Evolutionary conservation across 139 green algal genomes (phyloP).

Genomic region (Coelastrella sp.): DNA sequence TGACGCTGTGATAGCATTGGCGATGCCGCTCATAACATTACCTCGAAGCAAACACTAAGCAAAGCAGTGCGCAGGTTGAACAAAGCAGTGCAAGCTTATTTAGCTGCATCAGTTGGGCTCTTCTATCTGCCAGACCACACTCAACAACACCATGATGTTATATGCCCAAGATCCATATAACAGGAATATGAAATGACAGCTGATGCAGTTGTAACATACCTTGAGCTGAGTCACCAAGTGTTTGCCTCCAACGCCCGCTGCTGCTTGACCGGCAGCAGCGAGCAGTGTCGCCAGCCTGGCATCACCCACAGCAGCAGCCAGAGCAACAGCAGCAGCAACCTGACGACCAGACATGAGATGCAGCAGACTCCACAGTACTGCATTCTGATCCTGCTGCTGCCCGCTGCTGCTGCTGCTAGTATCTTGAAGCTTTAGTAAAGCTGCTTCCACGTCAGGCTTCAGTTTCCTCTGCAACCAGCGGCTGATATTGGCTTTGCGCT

Average conservation of each 20-base stretch:
- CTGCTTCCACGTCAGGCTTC: constrained; percentile 43
- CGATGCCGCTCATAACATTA: too few relatives aligned
- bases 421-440: constrained; percentile 11
- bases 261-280: constrained; percentile 56
- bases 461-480: constrained; percentile 59
- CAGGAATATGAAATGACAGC: too few relatives aligned
- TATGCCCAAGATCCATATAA: too few relatives aligned
- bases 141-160: too few relatives aligned
- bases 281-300: constrained; percentile 82
- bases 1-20: too few relatives aligned
- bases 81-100: too few relatives aligned
- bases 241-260: neutral
- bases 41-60: too few relatives aligned
- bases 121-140: too few relatives aligned
- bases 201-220: constrained; percentile 54
- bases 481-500: constrained; percentile 50
- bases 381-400: constrained; percentile 6
- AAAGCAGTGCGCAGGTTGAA: too few relatives aligned
- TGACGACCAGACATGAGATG: constrained; percentile 75
- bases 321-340: constrained; percentile 54
- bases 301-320: constrained; percentile 76
- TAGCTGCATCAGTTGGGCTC: too few relatives aligned
- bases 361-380: constrained; percentile 57
- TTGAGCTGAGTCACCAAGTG: constrained; percentile 75
- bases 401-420: neutral